phyloP scores from a whole-genome alignment of 805 yeast species.

The Komagataella ulmi region DNA sequence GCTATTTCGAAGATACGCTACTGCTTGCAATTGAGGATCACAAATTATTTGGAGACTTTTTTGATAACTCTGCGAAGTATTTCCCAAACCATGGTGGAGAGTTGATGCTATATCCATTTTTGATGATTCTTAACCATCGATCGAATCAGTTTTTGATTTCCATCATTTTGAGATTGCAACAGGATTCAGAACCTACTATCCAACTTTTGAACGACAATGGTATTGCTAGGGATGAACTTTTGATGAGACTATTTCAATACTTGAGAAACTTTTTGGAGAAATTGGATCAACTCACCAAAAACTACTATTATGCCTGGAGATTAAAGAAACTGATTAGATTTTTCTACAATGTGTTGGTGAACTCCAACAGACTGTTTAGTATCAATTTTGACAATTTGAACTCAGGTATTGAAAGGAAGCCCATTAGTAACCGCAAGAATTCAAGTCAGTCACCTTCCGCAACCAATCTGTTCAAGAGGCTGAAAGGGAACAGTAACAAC shows the following conservation, averaged over 20 bases:
- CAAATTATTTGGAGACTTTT: conserved; percentile 17
- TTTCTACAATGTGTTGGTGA: conserved; percentile 19
- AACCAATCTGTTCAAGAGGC: background rate
- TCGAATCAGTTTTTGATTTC: conserved; percentile 47
- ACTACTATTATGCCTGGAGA: conserved; percentile 33
- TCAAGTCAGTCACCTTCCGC: background rate
- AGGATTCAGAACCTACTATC: conserved; percentile 18
- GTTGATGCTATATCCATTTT: conserved; percentile 31
- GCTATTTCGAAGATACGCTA: conserved; percentile 21
- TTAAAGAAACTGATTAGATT: conserved; percentile 26
- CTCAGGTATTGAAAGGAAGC: conserved; percentile 5
- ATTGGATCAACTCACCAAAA: conserved; percentile 20
- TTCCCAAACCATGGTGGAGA: conserved; percentile 28
- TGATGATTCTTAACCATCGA: conserved; percentile 40
- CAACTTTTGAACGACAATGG: conserved; percentile 19
- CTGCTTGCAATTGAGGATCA: conserved; percentile 23
- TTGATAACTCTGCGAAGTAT: conserved; percentile 13
- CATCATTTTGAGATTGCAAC: conserved; percentile 31
- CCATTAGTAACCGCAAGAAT: background rate
- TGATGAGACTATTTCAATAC: conserved; percentile 18
- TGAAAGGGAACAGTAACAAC: background rate
- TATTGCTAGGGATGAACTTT: conserved; percentile 19
- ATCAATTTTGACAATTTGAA: conserved; percentile 16
- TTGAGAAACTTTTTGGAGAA: conserved; percentile 20
- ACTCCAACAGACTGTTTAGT: conserved; percentile 20